Evolutionary conservation across 768 basidiomycete genomes (phyloP).

Genomic region (Russula sp.): DNA sequence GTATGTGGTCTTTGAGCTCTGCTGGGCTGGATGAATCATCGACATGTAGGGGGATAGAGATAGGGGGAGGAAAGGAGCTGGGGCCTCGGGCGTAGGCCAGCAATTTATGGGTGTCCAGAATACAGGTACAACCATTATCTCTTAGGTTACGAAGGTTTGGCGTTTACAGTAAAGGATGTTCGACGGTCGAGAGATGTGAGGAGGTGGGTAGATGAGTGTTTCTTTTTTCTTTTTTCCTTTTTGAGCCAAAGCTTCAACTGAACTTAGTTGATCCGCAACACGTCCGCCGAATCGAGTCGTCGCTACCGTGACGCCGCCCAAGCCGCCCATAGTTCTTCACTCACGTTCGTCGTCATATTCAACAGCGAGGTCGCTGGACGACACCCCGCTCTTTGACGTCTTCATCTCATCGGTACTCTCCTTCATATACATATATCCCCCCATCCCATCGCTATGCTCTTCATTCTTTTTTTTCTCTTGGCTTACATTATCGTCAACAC

Average conservation of each 20-base stretch:
- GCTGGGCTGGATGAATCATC: conserved; percentile 33
- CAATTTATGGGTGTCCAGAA: conserved; percentile 54
- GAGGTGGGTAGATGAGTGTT: conserved; percentile 2
- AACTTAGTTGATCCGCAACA: neutral
- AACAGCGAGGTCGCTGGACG: conserved; percentile 34
- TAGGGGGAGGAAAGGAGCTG: conserved; percentile 36
- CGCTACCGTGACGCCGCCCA: neutral
- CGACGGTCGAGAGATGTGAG: conserved; percentile 15
- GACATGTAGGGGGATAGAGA: neutral
- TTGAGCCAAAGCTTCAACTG: neutral
- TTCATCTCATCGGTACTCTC: conserved; percentile 11
- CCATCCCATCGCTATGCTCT: conserved; percentile 54
- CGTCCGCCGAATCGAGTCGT: conserved; percentile 12
- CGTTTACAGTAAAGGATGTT: conserved; percentile 13
- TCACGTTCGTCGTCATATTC: conserved; percentile 22
- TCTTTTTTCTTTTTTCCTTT: conserved; percentile 16
- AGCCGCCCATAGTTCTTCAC: conserved; percentile 21
- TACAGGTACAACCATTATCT: conserved; percentile 59
- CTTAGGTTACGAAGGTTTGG: conserved; percentile 46
- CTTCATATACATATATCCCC: conserved; percentile 7
- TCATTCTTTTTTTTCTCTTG: conserved; percentile 57
- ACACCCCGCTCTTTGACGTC: conserved; percentile 31
- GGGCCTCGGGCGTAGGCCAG: conserved; percentile 57
- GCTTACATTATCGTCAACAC: conserved; percentile 44
- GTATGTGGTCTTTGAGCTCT: conserved; percentile 48